phyloP scores from a whole-genome alignment of 1,284 basidiomycete genomes.

The Hemileia vastatrix region DNA sequence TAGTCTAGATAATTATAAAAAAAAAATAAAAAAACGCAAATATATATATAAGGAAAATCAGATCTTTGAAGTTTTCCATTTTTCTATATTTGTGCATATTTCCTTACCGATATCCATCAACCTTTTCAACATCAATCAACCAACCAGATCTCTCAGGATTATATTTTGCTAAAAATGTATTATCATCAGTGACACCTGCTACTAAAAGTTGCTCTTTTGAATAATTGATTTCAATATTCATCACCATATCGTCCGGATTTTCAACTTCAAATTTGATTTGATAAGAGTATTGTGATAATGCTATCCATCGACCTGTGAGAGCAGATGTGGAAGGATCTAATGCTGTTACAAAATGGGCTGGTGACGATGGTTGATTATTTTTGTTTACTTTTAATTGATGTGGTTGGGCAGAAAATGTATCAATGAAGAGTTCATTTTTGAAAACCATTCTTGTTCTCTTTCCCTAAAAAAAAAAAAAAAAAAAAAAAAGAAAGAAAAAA shows the following conservation, averaged over 20 bases:
- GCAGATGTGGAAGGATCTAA: slow-evolving; percentile 7
- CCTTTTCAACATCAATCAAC: slow-evolving; percentile 15
- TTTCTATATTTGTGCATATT: not conserved
- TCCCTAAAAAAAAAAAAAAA: not conserved
- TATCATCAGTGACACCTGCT: slow-evolving; percentile 3
- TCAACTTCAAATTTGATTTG: slow-evolving; percentile 6
- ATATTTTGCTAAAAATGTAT: slow-evolving; percentile 7
- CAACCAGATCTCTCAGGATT: slow-evolving; percentile 13
- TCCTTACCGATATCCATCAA: slow-evolving; percentile 5
- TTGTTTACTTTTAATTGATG: slow-evolving; percentile 3
- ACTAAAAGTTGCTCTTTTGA: not conserved
- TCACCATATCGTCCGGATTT: slow-evolving; percentile 10
- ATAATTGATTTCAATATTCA: slow-evolving; percentile 10
- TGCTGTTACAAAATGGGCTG: slow-evolving; percentile 11
- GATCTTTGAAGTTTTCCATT: too few species aligned
- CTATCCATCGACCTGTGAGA: slow-evolving; percentile 6
- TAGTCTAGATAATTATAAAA: not conserved
- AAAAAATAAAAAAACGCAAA: too few species aligned
- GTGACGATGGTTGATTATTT: not conserved
- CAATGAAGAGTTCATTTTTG: not conserved
- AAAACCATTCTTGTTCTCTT: not conserved
- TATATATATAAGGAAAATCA: too few species aligned
- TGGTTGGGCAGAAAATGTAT: slow-evolving; percentile 2
- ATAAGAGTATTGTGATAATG: slow-evolving; percentile 8
- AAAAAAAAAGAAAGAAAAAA: not conserved